Conservation (phyloP, 495 filamentous ascomycete species). For the Sordaria brevicollis region DNA sequence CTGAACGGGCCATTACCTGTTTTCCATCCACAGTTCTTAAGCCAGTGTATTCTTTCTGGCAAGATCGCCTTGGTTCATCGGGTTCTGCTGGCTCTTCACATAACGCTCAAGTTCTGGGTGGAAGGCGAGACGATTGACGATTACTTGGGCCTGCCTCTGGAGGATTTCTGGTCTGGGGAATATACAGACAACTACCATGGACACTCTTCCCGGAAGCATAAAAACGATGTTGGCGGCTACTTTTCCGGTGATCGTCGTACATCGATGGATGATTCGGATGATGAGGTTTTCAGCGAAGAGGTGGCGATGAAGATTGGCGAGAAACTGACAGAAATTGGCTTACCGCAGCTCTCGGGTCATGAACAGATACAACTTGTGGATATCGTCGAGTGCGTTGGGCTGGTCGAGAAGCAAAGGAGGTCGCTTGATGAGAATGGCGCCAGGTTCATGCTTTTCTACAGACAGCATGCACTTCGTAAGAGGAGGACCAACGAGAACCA, state of each 20-base stretch:
- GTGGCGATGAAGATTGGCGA: slow-evolving; percentile 65
- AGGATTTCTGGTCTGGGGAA: slow-evolving; percentile 48
- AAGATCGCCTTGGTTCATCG: slow-evolving; percentile 64
- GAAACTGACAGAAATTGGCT: slow-evolving; percentile 56
- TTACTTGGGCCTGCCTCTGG: slow-evolving; percentile 60
- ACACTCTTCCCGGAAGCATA: background rate
- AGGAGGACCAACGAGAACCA: slow-evolving; percentile 52
- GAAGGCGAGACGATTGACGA: slow-evolving; percentile 77
- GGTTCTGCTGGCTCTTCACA: slow-evolving; percentile 64
- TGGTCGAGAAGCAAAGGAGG: slow-evolving; percentile 78
- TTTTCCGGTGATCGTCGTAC: slow-evolving; percentile 15
- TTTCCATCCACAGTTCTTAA: slow-evolving; percentile 88
- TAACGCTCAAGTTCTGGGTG: slow-evolving; percentile 70
- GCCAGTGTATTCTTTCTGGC: slow-evolving; percentile 77
- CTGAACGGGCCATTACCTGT: slow-evolving; percentile 83
- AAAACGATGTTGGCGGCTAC: slow-evolving; percentile 16
- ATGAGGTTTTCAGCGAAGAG: slow-evolving; percentile 58
- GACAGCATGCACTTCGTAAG: slow-evolving; percentile 68
- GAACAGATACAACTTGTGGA: slow-evolving; percentile 84
- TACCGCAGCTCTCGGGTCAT: slow-evolving; percentile 78
- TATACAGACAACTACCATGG: slow-evolving; percentile 6
- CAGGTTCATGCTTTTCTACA: slow-evolving; percentile 83
- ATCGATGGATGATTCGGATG: slow-evolving; percentile 40
- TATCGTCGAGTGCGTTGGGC: slow-evolving; percentile 78
- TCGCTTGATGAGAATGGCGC: slow-evolving; percentile 91